Evolutionary conservation across 2,329 filamentous ascomycete species (phyloP).

Genomic region (Botryotinia narcissicola): DNA sequence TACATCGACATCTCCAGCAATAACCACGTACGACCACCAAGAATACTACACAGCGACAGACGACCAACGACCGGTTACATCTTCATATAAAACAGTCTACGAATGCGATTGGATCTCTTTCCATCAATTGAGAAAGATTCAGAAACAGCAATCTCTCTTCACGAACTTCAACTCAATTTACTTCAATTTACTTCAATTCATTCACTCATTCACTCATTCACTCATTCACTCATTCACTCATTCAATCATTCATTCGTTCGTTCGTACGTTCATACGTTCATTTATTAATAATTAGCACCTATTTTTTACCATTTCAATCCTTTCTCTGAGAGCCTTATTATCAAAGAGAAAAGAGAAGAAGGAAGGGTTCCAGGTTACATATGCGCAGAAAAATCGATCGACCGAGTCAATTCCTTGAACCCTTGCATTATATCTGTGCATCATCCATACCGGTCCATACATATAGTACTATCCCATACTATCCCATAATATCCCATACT

Average conservation of each 20-base stretch:
- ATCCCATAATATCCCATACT: neutral
- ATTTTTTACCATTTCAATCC: neutral
- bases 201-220: no score
- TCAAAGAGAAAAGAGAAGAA: neutral
- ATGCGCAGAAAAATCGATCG: slow-evolving; percentile 4
- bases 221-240: no score
- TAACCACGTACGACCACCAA: no score
- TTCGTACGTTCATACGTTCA: neutral
- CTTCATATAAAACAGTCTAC: neutral
- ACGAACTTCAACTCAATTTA: neutral
- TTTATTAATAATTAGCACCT: neutral
- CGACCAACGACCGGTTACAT: no score
- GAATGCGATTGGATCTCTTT: neutral
- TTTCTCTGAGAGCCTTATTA: neutral
- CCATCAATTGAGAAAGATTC: neutral
- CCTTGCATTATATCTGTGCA: slow-evolving; percentile 18
- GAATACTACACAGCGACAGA: neutral
- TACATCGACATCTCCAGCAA: neutral
- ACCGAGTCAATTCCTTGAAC: slow-evolving; percentile 14
- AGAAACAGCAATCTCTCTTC: neutral
- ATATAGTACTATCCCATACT: neutral
- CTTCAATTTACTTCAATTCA: neutral
- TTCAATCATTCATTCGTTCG: neutral
- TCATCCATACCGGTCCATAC: neutral
- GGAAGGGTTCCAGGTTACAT: neutral